Evolutionary conservation across 176 grass and related monocot genomes (phyloP).

Genomic region (Avena atlantica): DNA sequence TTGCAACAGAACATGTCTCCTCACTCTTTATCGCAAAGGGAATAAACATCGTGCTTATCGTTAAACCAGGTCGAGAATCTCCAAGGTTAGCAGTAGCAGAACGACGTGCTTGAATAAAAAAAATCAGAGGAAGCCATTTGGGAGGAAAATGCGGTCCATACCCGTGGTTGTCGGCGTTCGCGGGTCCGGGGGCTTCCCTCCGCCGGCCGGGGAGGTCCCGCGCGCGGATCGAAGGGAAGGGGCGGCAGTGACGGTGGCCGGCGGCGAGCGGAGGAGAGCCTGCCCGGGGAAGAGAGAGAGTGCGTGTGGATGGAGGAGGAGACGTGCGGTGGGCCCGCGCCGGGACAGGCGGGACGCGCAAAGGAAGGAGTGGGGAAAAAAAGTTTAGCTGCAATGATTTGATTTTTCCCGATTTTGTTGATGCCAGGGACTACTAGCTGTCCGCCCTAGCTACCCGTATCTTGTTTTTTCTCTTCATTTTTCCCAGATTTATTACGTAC

Average conservation of each 20-base stretch:
- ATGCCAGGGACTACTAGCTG: slow-evolving; percentile 42
- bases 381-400: not conserved
- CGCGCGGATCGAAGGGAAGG: not conserved
- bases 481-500: not conserved
- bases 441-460: slow-evolving; percentile 11
- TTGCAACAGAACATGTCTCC: not conserved
- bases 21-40: not conserved
- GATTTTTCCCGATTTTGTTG: slow-evolving; percentile 38
- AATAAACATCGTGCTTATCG: not conserved
- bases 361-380: slow-evolving; percentile 3
- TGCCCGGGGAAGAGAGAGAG: not conserved
- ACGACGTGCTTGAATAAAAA: not conserved
- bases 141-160: not conserved
- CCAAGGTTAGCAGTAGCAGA: not conserved
- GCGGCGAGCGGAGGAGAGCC: slow-evolving; percentile 35
- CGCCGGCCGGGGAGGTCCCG: slow-evolving; percentile 4
- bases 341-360: slow-evolving; percentile 52
- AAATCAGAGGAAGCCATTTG: slow-evolving; percentile 1
- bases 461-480: not conserved
- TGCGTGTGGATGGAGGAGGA: not conserved
- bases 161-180: slow-evolving; percentile 21
- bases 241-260: slow-evolving; percentile 33
- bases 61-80: slow-evolving; percentile 34
- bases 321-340: slow-evolving; percentile 50
- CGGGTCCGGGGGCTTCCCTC: slow-evolving; percentile 13